Conservation (phyloP, 768 basidiomycete genomes). For the Phaeotremella skinneri region DNA sequence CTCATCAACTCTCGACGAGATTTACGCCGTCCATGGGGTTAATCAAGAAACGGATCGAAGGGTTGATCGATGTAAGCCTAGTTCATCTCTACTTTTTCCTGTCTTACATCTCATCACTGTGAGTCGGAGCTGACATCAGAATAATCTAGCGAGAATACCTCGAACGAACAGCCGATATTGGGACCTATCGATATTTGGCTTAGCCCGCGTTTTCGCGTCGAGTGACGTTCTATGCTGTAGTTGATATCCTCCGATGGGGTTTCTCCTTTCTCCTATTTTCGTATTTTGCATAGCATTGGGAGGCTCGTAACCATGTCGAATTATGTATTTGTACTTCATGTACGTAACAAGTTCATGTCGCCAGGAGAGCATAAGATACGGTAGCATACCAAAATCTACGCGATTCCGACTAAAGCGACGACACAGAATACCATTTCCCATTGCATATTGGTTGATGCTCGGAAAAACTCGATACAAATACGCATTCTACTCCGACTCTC, state of each 20-base stretch:
- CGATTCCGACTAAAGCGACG: too few species aligned
- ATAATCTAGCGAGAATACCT: slow-evolving; percentile 79
- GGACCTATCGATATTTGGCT: slow-evolving; percentile 42
- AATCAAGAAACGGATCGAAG: slow-evolving; percentile 93
- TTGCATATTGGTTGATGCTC: too few species aligned
- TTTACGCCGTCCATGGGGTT: slow-evolving; percentile 80
- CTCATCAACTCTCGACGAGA: slow-evolving; percentile 73
- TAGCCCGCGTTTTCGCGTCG: slow-evolving; percentile 8
- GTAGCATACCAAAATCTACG: too few species aligned
- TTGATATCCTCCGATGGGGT: background rate
- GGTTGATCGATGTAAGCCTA: slow-evolving; percentile 76
- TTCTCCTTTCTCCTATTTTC: too few species aligned
- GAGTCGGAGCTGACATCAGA: background rate
- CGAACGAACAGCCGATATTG: slow-evolving; percentile 60
- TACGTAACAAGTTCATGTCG: background rate
- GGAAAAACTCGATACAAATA: too few species aligned
- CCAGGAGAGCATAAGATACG: too few species aligned
- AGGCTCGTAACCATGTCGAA: too few species aligned
- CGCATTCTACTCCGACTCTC: too few species aligned
- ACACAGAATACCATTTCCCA: too few species aligned
- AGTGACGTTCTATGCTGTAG: background rate
- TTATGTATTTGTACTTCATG: background rate
- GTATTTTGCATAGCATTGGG: background rate
- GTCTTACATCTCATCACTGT: background rate
- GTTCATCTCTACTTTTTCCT: background rate